Base-by-base conservation (phyloP, 352 stramenopile species). In the Pythium dissotocum region DNA sequence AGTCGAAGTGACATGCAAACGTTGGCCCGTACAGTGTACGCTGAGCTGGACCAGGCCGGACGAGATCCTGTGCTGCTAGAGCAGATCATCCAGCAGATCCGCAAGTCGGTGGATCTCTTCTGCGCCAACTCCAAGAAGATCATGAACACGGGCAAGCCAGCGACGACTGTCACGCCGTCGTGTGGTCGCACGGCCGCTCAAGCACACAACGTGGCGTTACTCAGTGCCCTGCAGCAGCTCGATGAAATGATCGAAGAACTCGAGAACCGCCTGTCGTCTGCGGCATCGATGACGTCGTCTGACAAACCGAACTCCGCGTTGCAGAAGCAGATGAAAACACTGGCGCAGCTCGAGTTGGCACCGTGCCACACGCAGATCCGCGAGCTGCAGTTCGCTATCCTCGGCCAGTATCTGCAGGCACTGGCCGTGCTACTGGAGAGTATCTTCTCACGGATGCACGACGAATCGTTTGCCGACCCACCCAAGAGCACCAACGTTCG, bases 1-100 rank as follows among this genome's bases (percentile, higher is more conserved):
- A 88, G 85, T 28, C 80, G 87, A 13, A 93, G 80, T 44, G 88
- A 96, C 32, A 94, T 95, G 80, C 83, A 91, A 65, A 93, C 85
- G 10, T 71, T 96, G 3, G 83, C 85, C 18, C 83, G 84, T 30
- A 90, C 86, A 18, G 87, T 96, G 38, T 80, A 86, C 32, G 72
- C 75, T 0, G 85, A 94, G 57, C 46, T 96, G 13, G 87, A 96
- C 24, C 79, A 84, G 9, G 85, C 75, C 8, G 85, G 81, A 0
- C 69, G 81, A 28, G 88, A 96, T 53, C 66, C 70, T 0, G 78
- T 88, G 42, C 63, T 94, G 48, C 33, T 92, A 0, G 71, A 87
- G 44, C 81, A 77, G 21, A 77, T 79, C 32, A 70, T 93, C 40
- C 70, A 83, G 42, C 85, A 93, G 64, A 71, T 94, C 58, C 75